Base-by-base conservation (phyloP, 495 filamentous ascomycete species). In the Annulohypoxylon maeteangense region DNA sequence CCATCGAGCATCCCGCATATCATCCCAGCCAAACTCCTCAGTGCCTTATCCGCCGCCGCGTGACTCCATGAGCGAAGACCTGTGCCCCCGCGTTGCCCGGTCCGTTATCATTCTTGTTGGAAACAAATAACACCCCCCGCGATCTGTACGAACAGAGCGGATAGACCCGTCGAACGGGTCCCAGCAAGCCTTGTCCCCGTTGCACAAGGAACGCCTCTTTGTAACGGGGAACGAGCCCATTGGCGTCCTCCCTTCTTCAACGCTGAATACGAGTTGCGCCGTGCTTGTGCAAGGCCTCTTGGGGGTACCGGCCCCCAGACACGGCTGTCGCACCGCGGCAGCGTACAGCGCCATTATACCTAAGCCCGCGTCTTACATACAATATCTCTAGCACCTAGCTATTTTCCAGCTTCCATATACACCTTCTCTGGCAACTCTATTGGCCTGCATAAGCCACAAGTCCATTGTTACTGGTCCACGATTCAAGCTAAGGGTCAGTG, bases 1-100 rank as follows among this genome's bases (percentile, higher is more conserved):
- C 73, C 68, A 73, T 78, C 75, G 73, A 78, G 65, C 75, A 78
- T 78, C 75, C 75, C 75, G 73, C 75, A 78, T 78, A 78, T 59
- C 74, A 78, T 62, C 75, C 75, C 40, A 74, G 75, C 65, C 75
- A 78, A 60, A 78, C 75, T 36, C 74, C 75, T 63, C 75, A 75
- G 81, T 81, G 79, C 81, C 73, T 77, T 80, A 82, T 80, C 81
- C 81, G 81, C 77, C 78, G 76, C 74, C 80, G 80, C 78, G 77
- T 82, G 80, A 82, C 81, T 74, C 75, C 71, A 74, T 76, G 75
- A 79, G 74, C 73, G 65, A 56, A 78, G 62, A 57, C 65, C 65
- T 76, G 70, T 70, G 31, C 71, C 75, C 74, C 75, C 75, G 70
- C 70, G 71, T 64, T 68, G 72, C 75, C 70, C 75, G 73, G 64